phyloP scores from a whole-genome alignment of 306 rosid genomes.

The Lupinus albus region DNA sequence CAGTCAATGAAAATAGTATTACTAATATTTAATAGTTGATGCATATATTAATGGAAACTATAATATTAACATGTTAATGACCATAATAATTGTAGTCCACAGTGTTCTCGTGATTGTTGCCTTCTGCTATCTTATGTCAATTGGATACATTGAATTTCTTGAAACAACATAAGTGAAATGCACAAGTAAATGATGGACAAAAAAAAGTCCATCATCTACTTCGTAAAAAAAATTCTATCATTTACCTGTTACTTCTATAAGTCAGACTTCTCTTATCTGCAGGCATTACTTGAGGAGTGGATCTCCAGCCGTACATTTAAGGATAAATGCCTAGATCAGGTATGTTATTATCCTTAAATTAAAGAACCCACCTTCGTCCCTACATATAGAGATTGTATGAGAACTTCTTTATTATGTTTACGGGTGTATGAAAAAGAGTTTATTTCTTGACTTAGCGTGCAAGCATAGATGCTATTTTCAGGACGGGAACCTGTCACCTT shows the following conservation, averaged over 20 bases:
- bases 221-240: conserved; percentile 13
- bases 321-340: conserved; percentile 72
- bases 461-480: too few species aligned
- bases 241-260: conserved; percentile 13
- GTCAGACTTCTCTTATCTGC: conserved; percentile 29
- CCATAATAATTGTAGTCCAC: neutral
- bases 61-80: conserved; percentile 5
- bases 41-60: neutral
- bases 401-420: conserved; percentile 15
- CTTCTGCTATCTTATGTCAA: neutral
- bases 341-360: conserved; percentile 35
- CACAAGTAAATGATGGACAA: neutral
- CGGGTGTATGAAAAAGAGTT: conserved; percentile 1
- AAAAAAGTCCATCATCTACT: too few species aligned
- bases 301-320: conserved; percentile 59
- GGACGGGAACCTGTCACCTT: too few species aligned
- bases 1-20: conserved; percentile 18
- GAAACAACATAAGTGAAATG: conserved; percentile 1
- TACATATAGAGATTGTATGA: neutral
- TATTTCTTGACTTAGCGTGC: neutral
- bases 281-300: conserved; percentile 98
- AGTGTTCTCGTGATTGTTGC: conserved; percentile 21
- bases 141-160: conserved; percentile 20
- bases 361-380: neutral
- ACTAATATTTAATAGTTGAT: conserved; percentile 10